Percentiles rank a stretch among this genome's conserved stretches.
These are phyloP conservation scores for Arachis stenosperma DNA, from an alignment of 306 rosid genomes.

Conservation along the genomic window DNA sequence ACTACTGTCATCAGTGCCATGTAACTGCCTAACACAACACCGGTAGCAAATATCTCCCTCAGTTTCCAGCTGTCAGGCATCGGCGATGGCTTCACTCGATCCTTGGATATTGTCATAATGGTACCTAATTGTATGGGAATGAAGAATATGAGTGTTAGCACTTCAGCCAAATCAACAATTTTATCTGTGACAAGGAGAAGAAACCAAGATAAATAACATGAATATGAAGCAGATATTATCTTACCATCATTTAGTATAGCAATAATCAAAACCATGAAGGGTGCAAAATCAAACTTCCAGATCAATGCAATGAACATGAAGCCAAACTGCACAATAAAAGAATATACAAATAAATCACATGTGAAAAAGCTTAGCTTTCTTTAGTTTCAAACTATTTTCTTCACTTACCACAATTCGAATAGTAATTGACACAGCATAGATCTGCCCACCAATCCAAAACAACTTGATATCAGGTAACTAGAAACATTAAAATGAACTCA, in stretches of 20 bases:
- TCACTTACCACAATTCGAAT: slow-evolving; percentile 93
- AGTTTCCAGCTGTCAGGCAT: slow-evolving; percentile 91
- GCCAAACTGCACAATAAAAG: slow-evolving; percentile 70
- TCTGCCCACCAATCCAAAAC: slow-evolving; percentile 47
- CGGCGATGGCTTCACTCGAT: slow-evolving; percentile 96
- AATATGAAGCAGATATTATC: slow-evolving; percentile 27
- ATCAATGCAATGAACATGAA: slow-evolving; percentile 90
- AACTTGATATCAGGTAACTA: slow-evolving; percentile 16
- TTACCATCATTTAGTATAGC: slow-evolving; percentile 92
- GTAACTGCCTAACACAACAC: slow-evolving; percentile 88
- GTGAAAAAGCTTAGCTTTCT: neutral
- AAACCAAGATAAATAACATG: neutral
- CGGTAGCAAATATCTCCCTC: slow-evolving; percentile 91
- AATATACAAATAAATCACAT: slow-evolving; percentile 22
- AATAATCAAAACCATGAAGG: slow-evolving; percentile 94
- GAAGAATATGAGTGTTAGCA: slow-evolving; percentile 31
- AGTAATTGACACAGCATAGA: slow-evolving; percentile 95
- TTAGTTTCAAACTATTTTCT: neutral
- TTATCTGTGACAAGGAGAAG: neutral
- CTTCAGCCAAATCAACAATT: neutral
- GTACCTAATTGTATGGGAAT: slow-evolving; percentile 60
- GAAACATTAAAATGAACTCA: slow-evolving; percentile 1
- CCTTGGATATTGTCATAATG: slow-evolving; percentile 94
- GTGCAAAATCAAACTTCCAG: slow-evolving; percentile 94
- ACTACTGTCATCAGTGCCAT: slow-evolving; percentile 91